These are phyloP conservation scores for Mortierella sp. DNA, from an alignment of 371 early-diverging fungal genomes.

Conservation along the genomic window DNA sequence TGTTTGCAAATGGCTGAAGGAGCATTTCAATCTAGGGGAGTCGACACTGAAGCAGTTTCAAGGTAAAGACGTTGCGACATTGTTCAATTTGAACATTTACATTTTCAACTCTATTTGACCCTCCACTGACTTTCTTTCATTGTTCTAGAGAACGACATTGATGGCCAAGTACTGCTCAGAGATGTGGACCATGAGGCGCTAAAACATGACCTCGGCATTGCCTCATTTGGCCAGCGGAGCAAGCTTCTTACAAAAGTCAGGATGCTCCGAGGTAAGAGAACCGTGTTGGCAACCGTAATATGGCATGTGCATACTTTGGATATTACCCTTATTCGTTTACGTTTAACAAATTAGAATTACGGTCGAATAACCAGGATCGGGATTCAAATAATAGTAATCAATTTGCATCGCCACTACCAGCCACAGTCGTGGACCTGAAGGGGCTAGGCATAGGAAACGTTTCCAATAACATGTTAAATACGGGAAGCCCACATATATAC, in stretches of 20 bases:
- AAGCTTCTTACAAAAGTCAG: conserved; percentile 26
- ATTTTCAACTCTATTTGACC: neutral
- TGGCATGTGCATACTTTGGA: neutral
- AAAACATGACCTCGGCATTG: conserved; percentile 32
- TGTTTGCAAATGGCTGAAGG: conserved; percentile 21
- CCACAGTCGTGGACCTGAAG: conserved; percentile 2
- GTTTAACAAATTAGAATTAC: neutral
- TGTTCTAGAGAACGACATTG: conserved; percentile 41
- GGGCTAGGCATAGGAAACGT: conserved; percentile 1
- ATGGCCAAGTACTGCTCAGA: conserved; percentile 25
- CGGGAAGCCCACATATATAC: neutral
- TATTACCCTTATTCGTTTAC: neutral
- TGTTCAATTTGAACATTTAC: no score
- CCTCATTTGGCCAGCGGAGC: conserved; percentile 32
- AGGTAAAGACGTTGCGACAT: no score
- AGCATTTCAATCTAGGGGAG: conserved; percentile 24
- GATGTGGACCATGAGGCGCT: conserved; percentile 38
- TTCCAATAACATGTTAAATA: neutral
- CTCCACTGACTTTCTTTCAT: neutral
- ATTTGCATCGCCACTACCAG: neutral
- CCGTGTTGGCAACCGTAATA: neutral
- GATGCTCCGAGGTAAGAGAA: conserved; percentile 24
- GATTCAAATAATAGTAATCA: neutral
- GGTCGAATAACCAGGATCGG: neutral
- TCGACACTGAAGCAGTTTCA: conserved; percentile 19